These are phyloP conservation scores for Sugiyamaella paludigena DNA, from an alignment of 1,139 yeast species.

Conservation along the genomic window DNA sequence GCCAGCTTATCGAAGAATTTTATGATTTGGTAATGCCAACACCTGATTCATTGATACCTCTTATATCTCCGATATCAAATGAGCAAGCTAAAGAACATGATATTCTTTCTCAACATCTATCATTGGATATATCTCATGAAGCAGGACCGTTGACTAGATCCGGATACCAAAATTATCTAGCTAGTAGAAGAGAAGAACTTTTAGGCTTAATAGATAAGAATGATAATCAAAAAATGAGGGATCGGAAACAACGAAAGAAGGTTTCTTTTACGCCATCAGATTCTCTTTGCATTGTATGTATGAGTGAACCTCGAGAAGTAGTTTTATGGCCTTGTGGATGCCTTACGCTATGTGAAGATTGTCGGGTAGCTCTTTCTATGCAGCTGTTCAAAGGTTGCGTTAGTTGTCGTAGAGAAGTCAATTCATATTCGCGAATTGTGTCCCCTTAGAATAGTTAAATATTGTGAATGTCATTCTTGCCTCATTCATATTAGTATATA, in stretches of 20 bases:
- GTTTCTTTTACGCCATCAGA: constrained; percentile 6
- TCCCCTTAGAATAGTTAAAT: constrained; percentile 1
- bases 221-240: background rate
- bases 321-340: constrained; percentile 93
- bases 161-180: constrained; percentile 1
- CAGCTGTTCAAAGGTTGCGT: constrained; percentile 78
- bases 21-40: no score
- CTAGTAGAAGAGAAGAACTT: constrained; percentile 1
- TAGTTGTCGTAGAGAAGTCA: constrained; percentile 74
- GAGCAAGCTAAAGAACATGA: no score
- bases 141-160: constrained; percentile 5
- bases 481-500: no score
- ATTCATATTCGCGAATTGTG: constrained; percentile 35
- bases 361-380: constrained; percentile 68
- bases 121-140: constrained; percentile 9
- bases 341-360: constrained; percentile 79
- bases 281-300: constrained; percentile 72
- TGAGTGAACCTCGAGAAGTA: constrained; percentile 65
- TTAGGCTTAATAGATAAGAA: constrained; percentile 12
- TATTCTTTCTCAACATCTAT: no score
- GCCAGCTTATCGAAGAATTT: no score
- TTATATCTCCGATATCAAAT: no score
- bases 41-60: no score
- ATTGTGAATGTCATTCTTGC: background rate
- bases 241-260: constrained; percentile 14